Base-by-base conservation (phyloP, 768 basidiomycete species). In the Rhodotorula kratochvilovae region DNA sequence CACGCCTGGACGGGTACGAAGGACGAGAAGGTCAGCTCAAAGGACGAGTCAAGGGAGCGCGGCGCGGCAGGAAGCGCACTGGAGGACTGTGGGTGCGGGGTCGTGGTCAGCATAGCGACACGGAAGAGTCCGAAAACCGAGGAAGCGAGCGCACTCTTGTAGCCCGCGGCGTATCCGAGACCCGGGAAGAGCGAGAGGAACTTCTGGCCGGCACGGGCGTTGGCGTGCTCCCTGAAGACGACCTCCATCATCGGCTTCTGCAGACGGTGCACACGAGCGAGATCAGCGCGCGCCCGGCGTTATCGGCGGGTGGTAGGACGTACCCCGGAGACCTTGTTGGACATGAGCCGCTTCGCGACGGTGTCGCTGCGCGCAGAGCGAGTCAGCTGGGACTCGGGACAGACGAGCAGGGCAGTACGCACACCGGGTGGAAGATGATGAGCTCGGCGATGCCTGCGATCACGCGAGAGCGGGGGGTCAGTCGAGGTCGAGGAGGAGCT, bases 311-410 rank as follows among this genome's bases (percentile, higher is more conserved):
- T 35, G 42, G 48, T 16, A 11, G 53, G 72, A 60, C 76, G 36
- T 67, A 88, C 91, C 85, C 89, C 90, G 42, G 63, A 63, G 72
- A 85, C 84, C 84, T 93, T 93, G 86, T 97, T 96, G 80, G 91
- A 94, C 95, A 99, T 99, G 63, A 99, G 81, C 46, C 95, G 89
- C 81, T 99, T 99, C n/a, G 96, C 92, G 65, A 97, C 88, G 2
- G 96, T 99, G 82, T 99, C 93, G 33, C 92, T 90, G 61, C 27
- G 12, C 5, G 8, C 21, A 35, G 21, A 23, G 31, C 31, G 17
- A 33, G 42, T 54, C 54, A 61, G 61, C 45, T 25, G 27, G 29
- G 39, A n/a, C 8, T 0, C 19, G 3, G 12, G 19, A 50, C 1
- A 10, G 39, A 31, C 29, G 12, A 16, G 23, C 27, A 29, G 46